These are phyloP conservation scores for Cercospora zeina DNA, from an alignment of 2,329 filamentous ascomycete genomes.

Conservation along the genomic window DNA sequence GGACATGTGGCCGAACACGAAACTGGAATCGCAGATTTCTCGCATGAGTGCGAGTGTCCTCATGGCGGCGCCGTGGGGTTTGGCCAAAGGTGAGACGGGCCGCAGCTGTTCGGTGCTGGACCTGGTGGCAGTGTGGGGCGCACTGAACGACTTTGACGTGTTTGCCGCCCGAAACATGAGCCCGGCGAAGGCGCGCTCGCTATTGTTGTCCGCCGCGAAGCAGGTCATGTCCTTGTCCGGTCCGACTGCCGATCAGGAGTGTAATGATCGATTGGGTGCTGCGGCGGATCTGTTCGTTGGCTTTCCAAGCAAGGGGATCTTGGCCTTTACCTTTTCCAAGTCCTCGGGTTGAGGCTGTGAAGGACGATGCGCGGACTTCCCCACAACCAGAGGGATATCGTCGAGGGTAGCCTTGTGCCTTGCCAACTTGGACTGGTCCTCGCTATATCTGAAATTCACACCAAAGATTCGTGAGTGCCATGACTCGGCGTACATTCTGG, in stretches of 20 bases:
- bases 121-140: conserved; percentile 26
- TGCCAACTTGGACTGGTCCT: too few relatives aligned
- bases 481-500: too few relatives aligned
- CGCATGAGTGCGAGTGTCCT: conserved; percentile 25
- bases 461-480: too few relatives aligned
- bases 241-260: conserved; percentile 12
- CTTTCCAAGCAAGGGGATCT: conserved; percentile 18
- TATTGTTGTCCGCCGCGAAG: conserved; percentile 15
- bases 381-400: too few relatives aligned
- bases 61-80: conserved; percentile 23
- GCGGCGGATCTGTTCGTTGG: conserved; percentile 25
- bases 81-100: conserved; percentile 22
- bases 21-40: conserved; percentile 18
- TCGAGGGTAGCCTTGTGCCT: too few relatives aligned
- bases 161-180: conserved; percentile 21
- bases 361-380: too few relatives aligned
- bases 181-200: conserved; percentile 17
- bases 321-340: conserved; percentile 23
- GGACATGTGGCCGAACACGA: conserved; percentile 11
- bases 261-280: conserved; percentile 17
- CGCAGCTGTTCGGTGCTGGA: conserved; percentile 22
- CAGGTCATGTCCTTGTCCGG: conserved; percentile 21
- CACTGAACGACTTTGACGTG: conserved; percentile 24
- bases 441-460: too few relatives aligned
- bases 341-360: background rate